phyloP scores from a whole-genome alignment of 2,329 filamentous ascomycete species.

The Penicillium sp. region DNA sequence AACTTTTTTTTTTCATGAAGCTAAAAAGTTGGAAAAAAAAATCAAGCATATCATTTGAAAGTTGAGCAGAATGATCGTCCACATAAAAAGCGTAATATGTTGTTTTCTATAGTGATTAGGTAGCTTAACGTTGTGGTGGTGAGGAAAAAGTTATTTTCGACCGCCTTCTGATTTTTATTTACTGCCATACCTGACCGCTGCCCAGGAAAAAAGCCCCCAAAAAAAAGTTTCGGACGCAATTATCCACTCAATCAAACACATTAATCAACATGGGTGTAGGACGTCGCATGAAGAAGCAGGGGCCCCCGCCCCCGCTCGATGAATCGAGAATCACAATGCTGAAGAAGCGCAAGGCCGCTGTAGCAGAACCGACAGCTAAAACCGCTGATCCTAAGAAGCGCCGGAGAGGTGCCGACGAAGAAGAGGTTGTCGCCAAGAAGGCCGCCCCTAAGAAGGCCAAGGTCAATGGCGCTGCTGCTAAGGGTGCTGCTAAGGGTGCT shows the following conservation, averaged over 20 bases:
- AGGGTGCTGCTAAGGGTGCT: constrained; percentile 1
- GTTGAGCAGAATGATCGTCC: no score
- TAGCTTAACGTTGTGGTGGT: neutral
- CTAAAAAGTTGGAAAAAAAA: no score
- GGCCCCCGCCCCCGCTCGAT: constrained; percentile 76
- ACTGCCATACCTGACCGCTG: constrained; percentile 31
- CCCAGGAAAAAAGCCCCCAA: constrained; percentile 27
- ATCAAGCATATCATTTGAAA: no score
- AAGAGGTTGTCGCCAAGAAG: constrained; percentile 42
- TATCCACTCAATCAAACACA: constrained; percentile 15
- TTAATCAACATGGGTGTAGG: constrained; percentile 73
- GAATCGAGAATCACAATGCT: constrained; percentile 59
- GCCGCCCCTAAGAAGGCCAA: constrained; percentile 41
- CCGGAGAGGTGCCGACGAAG: constrained; percentile 49
- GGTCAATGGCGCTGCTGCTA: constrained; percentile 30
- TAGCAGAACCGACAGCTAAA: constrained; percentile 54
- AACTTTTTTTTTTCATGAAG: no score
- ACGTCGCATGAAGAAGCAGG: constrained; percentile 95
- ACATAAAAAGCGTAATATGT: no score
- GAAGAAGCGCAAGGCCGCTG: constrained; percentile 81
- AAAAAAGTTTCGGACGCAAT: constrained; percentile 28
- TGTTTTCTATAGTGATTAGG: neutral
- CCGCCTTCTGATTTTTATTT: constrained; percentile 7
- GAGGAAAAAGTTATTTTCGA: neutral
- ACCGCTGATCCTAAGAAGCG: constrained; percentile 65